Evolutionary conservation across 2,329 filamentous ascomycete genomes (phyloP), one percentile per base, ranked within the genome.

Genomic region (Hymenoscyphus scutula): DNA sequence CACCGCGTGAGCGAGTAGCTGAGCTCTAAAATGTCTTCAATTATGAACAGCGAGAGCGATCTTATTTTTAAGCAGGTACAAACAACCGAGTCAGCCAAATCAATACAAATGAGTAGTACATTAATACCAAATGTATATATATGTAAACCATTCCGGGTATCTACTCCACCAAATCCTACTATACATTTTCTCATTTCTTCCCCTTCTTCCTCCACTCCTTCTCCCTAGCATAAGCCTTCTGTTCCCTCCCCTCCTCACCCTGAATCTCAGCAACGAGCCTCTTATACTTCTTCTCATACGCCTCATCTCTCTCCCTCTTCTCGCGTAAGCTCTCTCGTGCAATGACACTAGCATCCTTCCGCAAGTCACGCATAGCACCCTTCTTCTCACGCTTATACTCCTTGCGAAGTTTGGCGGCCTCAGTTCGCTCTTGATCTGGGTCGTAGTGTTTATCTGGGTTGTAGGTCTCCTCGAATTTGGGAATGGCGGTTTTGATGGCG

Each of bases 391-490:
- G 87, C 86, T 96, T 97, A 84, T 93, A 91, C 80, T 98, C 94
- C 66, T 88, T 88, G 79, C 88, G 88, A 73, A 99, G 84, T 77
- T 93, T 95, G 73, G 88, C 88, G 65, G 90, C 78, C 73, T 97
- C 92, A 25, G 91, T 89, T 37, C 95, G 90, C 77, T 97, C 92
- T 69, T 88, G 89, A 77, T 99, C 90, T 0, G 92, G 92, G 74
- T 99, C 96, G 84, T 99, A 98, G 83, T 98, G 95, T 79, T 92
- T 94, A 79, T 90, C 87, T 2, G 95, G 95, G 76, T 96, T 95
- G 84, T 92, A 99, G 62, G 85, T 84, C 75, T 97, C 94, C 79
- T 98, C 95, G 79, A 98, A 99, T 77, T 96, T 97, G 77, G 95
- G 95, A 55, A 97, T 87, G 63, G 85, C 88, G 7, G 87, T 88